A percentile compares a stretch with the other conserved stretches of the same genome.
phyloP scores from a whole-genome alignment of 1,284 basidiomycete species.

The Boletus smithii region DNA sequence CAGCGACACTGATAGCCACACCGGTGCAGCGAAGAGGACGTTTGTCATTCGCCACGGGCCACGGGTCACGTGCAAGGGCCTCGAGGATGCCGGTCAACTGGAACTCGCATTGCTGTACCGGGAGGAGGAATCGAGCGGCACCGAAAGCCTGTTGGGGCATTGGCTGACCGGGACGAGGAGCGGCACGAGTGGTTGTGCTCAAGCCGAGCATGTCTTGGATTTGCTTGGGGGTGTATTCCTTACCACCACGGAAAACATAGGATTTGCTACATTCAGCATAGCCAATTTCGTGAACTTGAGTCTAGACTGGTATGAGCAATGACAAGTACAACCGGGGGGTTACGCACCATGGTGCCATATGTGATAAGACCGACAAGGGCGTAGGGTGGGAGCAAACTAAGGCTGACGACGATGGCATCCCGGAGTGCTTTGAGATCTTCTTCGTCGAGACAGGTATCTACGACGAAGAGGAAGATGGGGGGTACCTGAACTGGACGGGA shows the following conservation, averaged over 20 bases:
- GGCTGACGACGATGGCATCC: constrained; percentile 89
- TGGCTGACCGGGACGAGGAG: constrained; percentile 82
- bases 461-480: constrained; percentile 95
- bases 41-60: constrained; percentile 96
- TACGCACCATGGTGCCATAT: constrained; percentile 89
- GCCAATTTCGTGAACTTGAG: constrained; percentile 98
- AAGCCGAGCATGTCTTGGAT: constrained; percentile 99
- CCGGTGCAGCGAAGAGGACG: constrained; percentile 95
- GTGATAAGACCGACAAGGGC: constrained; percentile 96
- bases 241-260: constrained; percentile 98
- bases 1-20: constrained; percentile 90
- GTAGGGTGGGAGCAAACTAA: constrained; percentile 90
- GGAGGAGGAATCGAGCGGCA: constrained; percentile 91
- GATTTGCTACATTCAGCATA: constrained; percentile 97
- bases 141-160: constrained; percentile 83
- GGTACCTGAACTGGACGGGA: constrained; percentile 88
- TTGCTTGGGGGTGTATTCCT: constrained; percentile 95
- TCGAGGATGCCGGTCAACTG: constrained; percentile 95
- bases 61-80: constrained; percentile 87
- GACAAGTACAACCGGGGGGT: too few relatives aligned
- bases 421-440: constrained; percentile 94
- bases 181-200: constrained; percentile 66
- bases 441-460: constrained; percentile 96
- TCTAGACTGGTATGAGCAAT: constrained; percentile 43
- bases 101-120: constrained; percentile 93